These are phyloP conservation scores for Suhomyces canberraensis DNA, from an alignment of 805 yeast species.

Conservation along the genomic window DNA sequence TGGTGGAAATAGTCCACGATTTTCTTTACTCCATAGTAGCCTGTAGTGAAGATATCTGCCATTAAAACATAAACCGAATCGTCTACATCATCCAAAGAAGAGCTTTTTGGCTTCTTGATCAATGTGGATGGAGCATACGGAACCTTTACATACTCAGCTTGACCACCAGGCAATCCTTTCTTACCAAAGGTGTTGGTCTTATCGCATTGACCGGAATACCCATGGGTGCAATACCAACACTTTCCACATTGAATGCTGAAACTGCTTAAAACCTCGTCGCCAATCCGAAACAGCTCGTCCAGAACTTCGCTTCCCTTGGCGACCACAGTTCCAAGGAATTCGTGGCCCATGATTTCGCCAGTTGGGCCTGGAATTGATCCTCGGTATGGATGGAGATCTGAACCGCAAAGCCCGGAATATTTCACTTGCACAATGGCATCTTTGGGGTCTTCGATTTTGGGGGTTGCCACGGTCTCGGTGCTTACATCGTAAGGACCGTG, in stretches of 20 bases:
- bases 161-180: slow-evolving; percentile 55
- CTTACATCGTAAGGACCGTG: slow-evolving; percentile 41
- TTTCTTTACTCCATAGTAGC: slow-evolving; percentile 55
- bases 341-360: slow-evolving; percentile 50
- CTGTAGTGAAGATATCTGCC: slow-evolving; percentile 67
- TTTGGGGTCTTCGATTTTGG: slow-evolving; percentile 31
- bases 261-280: slow-evolving; percentile 44
- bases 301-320: slow-evolving; percentile 32
- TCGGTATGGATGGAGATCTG: slow-evolving; percentile 53
- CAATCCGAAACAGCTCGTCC: slow-evolving; percentile 32
- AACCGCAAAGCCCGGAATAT: slow-evolving; percentile 52
- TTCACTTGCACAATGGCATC: slow-evolving; percentile 49
- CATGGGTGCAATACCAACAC: slow-evolving; percentile 57
- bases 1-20: slow-evolving; percentile 40
- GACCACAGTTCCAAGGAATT: slow-evolving; percentile 43
- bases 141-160: slow-evolving; percentile 59
- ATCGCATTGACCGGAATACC: slow-evolving; percentile 53
- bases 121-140: slow-evolving; percentile 55
- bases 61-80: slow-evolving; percentile 50
- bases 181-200: slow-evolving; percentile 58
- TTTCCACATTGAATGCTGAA: slow-evolving; percentile 59
- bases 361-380: slow-evolving; percentile 45
- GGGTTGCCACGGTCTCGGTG: slow-evolving; percentile 39
- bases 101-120: slow-evolving; percentile 36
- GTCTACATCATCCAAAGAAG: slow-evolving; percentile 24